Base-by-base conservation (phyloP, 306 rosid genomes). In the Trifolium repens region DNA sequence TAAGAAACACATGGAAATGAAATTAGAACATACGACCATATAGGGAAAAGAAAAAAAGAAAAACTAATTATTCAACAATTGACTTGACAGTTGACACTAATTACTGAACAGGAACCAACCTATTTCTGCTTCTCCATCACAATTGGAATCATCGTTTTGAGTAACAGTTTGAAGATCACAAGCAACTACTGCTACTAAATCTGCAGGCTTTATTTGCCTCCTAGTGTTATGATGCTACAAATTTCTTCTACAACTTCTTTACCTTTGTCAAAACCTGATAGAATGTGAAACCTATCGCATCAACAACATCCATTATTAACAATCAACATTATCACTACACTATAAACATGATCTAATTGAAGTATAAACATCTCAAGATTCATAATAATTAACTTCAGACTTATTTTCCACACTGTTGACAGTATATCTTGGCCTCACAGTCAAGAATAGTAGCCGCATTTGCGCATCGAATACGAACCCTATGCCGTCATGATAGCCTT, bases 351-450 rank as follows among this genome's bases (percentile, higher is more conserved):
- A 65, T 17, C 12, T 10, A 42, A 66, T 42, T 39, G 3, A 37
- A 64, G 49, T 15, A 65, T 39, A 65, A 65, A 39, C 32, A 39
- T 16, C 49, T 34, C n/a, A 15, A 8, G 17, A 3, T n/a, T 46
- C 52, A 46, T 46, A 11, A 46, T 8, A 63, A 32, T 13, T 47
- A 73, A 59, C 2, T 10, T 10, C 26, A 24, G 42, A 43, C 93
- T 85, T 76, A 94, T 94, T 94, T 94, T 69, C 97, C 98, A 69
- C 98, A 94, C 91, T 94, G 98, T 72, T 94, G 98, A 62, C 98
- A 91, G 77, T 94, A 94, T 73, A 96, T 85, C 83, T 86, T 91
- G 17, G 84, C 14, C 61, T 90, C 91, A 17, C 93, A 90, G 43
- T 90, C 77, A 53, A 91, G 78, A 8, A 94, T 94, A 3, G 87